These are phyloP conservation scores for Prunus davidiana DNA, from an alignment of 306 rosid genomes.

Conservation along the genomic window DNA sequence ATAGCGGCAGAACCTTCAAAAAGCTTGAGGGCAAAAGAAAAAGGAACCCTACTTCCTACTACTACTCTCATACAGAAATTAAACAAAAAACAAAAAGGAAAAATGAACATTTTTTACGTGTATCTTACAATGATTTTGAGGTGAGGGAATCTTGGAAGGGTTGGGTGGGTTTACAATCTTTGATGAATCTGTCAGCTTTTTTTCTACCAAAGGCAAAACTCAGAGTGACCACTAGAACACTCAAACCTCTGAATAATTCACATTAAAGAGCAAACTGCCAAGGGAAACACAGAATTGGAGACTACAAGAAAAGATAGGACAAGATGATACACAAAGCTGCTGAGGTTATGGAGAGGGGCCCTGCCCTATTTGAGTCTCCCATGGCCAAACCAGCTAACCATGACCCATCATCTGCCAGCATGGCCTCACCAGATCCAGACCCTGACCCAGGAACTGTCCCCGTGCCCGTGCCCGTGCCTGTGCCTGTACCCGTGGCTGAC, in stretches of 20 bases:
- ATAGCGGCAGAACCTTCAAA: background rate
- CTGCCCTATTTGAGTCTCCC: slow-evolving; percentile 62
- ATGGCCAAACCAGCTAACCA: slow-evolving; percentile 96
- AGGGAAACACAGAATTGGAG: background rate
- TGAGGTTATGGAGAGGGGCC: slow-evolving; percentile 17
- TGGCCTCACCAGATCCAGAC: slow-evolving; percentile 34
- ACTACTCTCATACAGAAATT: background rate
- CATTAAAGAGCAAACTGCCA: slow-evolving; percentile 33
- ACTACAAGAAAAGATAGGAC: slow-evolving; percentile 33
- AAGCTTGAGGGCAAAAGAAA: background rate
- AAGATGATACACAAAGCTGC: slow-evolving; percentile 24
- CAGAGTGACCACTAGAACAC: slow-evolving; percentile 28
- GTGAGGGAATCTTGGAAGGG: slow-evolving; percentile 31
- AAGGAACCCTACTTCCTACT: slow-evolving; percentile 8
- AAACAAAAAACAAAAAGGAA: background rate
- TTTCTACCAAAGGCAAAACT: slow-evolving; percentile 36
- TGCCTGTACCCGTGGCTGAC: background rate
- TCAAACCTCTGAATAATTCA: slow-evolving; percentile 40
- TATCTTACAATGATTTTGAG: slow-evolving; percentile 23
- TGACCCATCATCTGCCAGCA: slow-evolving; percentile 77
- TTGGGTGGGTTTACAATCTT: slow-evolving; percentile 42
- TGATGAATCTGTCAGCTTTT: slow-evolving; percentile 53
- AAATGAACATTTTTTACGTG: background rate
- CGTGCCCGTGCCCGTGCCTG: slow-evolving; percentile 14
- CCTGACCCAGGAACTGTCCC: slow-evolving; percentile 4